Conservation (phyloP, 495 filamentous ascomycete genomes). For the Daldinia loculata region DNA sequence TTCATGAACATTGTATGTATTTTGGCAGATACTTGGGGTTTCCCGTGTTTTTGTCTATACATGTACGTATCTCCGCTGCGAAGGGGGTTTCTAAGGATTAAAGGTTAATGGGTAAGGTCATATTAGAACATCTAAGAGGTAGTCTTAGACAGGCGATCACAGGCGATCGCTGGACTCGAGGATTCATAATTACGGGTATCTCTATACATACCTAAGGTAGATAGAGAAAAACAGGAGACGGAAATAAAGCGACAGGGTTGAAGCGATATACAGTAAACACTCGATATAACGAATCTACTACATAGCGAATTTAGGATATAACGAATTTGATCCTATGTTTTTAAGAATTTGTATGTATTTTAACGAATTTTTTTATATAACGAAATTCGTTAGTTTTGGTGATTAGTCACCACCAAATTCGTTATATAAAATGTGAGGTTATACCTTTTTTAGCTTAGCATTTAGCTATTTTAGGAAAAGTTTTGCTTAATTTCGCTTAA, state of each 20-base stretch:
- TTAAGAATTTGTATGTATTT: no score
- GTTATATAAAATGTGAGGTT: no score
- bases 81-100: not conserved
- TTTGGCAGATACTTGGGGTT: conserved; percentile 2
- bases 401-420: no score
- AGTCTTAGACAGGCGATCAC: not conserved
- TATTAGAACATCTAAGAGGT: not conserved
- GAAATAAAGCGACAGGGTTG: not conserved
- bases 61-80: not conserved
- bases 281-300: no score
- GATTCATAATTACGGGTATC: not conserved
- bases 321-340: no score
- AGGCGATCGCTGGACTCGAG: not conserved
- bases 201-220: not conserved
- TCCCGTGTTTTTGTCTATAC: not conserved
- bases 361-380: no score
- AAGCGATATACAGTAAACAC: no score
- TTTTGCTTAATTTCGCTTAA: no score
- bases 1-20: conserved; percentile 6
- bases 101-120: not conserved
- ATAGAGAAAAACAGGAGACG: not conserved
- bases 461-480: no score
- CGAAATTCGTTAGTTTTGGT: no score
- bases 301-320: no score
- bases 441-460: no score